Evolutionary conservation across 345 rosid species (phyloP).

Genomic region (Pistacia vera): DNA sequence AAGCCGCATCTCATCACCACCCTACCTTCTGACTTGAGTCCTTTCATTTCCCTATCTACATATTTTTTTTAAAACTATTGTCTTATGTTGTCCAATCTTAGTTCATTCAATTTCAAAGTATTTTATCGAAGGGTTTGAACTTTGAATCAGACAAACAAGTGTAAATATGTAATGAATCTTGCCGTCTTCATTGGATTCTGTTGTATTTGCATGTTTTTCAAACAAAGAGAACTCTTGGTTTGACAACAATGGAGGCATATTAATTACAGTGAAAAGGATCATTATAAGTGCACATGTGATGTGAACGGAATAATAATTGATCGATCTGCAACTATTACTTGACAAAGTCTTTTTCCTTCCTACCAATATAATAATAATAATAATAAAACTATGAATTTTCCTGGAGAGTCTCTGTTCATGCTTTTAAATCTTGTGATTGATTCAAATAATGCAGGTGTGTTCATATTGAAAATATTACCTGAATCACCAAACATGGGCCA

Average conservation of each 20-base stretch:
- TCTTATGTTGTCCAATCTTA: background rate
- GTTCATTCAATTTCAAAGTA: no score
- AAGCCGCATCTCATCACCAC: background rate
- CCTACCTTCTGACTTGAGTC: background rate
- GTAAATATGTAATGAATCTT: background rate
- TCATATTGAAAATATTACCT: constrained; percentile 5
- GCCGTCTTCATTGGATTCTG: background rate
- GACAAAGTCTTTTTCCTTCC: constrained; percentile 4
- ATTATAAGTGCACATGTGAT: background rate
- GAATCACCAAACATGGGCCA: constrained; percentile 15
- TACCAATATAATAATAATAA: constrained; percentile 4
- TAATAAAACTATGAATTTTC: background rate
- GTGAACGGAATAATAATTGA: constrained; percentile 2
- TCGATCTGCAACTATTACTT: background rate
- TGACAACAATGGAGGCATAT: no score
- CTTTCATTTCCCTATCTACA: background rate
- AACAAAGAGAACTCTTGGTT: no score
- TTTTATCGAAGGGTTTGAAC: no score
- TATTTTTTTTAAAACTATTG: background rate
- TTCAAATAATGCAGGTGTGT: constrained; percentile 7
- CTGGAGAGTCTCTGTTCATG: background rate
- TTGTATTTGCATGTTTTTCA: no score
- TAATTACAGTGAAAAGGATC: no score
- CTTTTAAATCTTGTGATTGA: background rate
- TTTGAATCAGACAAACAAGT: no score